Evolutionary conservation across 2,329 filamentous ascomycete genomes (phyloP).

Genomic region (Xylaria sp.): DNA sequence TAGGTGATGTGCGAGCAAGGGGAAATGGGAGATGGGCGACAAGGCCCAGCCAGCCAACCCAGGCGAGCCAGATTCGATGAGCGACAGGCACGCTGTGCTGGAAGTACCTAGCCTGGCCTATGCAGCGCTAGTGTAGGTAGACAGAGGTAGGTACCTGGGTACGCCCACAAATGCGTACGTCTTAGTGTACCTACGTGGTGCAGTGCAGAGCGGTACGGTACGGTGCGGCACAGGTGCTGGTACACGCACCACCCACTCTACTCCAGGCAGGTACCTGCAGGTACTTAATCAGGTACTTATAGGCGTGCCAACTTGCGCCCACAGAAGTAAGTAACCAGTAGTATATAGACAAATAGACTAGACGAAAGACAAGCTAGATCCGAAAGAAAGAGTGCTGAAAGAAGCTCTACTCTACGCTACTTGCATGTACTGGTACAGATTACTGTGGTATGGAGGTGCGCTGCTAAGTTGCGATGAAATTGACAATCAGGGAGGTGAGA

Average conservation of each 20-base stretch:
- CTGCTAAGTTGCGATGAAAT: too few species aligned
- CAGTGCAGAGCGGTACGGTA: not conserved
- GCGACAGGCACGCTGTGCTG: not conserved
- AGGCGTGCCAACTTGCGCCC: too few species aligned
- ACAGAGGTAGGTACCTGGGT: slow-evolving; percentile 8
- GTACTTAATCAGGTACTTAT: too few species aligned
- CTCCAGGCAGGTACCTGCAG: too few species aligned
- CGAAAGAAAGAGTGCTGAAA: not conserved
- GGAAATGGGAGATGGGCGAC: slow-evolving; percentile 37
- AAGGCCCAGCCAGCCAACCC: not conserved
- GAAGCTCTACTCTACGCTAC: slow-evolving; percentile 17
- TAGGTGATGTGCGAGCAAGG: slow-evolving; percentile 32
- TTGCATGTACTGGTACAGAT: slow-evolving; percentile 16
- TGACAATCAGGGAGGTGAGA: too few species aligned
- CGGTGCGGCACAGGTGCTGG: slow-evolving; percentile 14
- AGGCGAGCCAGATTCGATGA: slow-evolving; percentile 4
- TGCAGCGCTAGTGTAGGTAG: too few species aligned
- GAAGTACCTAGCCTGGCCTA: not conserved
- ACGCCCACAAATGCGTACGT: too few species aligned
- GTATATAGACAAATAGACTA: too few species aligned
- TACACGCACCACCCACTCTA: not conserved
- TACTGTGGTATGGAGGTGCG: too few species aligned
- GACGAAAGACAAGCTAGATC: too few species aligned
- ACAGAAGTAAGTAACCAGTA: too few species aligned
- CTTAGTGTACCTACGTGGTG: not conserved